Evolutionary conservation across 2,329 filamentous ascomycete genomes (phyloP), one percentile per base, ranked within the genome.

Genomic region (Alternaria ventricosa): DNA sequence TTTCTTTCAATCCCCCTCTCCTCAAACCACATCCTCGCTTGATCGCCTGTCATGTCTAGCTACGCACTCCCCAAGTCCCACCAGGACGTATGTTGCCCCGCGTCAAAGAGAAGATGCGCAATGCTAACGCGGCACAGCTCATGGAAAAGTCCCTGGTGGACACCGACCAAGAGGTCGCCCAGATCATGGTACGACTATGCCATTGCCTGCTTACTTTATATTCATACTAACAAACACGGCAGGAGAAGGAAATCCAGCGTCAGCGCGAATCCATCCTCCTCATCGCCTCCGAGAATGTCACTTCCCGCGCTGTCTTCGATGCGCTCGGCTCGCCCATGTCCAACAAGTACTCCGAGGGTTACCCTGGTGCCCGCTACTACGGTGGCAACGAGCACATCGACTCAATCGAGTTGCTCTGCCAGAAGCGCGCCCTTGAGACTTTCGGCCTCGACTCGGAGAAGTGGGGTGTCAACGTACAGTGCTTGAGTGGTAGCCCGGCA

Each of bases 271-370:
- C 94, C 76, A 97, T 99, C 84, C 93, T 98, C 55, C 64, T 75
- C 45, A 73, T 74, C 59, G 65, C 66, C 75, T 81, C 83, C 47
- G 77, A 81, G 67, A 80, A 81, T 73, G 79, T 79, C 68, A 78
- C 75, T 36, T 78, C 75, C 60, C 74, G 76, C 71, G 76, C 75
- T 71, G 74, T 80, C 68, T 79, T 77, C 66, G 79, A 80, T 75
- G 76, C 81, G 63, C 70, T 79, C 92, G 92, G 80, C 57, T 81
- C 80, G 59, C 79, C 79, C 71, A 82, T 82, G 80, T 81, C 92
- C 83, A 97, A 98, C 83, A 98, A 99, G 82, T 99, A 99, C 84
- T 98, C 96, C 0, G 96, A 99, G 82, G 96, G 96, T 55, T 99
- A 99, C 76, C 96, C 95, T 30, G 96, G 96, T 60, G 95, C 95